phyloP scores from a whole-genome alignment of 176 grass and related monocot species.

The Triticum timopheevii region DNA sequence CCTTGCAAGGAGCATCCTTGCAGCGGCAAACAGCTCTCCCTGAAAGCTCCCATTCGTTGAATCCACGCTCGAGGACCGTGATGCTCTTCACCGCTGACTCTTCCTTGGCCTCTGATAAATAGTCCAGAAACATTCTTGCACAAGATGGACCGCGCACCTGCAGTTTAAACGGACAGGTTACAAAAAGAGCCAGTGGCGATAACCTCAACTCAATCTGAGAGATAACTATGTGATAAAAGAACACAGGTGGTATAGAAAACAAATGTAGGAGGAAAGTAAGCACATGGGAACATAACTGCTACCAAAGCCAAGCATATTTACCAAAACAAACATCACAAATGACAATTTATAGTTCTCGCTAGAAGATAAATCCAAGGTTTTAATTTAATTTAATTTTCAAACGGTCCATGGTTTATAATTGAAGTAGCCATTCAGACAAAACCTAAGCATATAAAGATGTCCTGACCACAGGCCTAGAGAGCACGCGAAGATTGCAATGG shows the following conservation, averaged over 20 bases:
- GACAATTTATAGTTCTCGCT: not conserved
- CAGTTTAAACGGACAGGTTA: constrained; percentile 12
- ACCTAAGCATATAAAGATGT: not conserved
- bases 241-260: not conserved
- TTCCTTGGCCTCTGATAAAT: constrained; percentile 56
- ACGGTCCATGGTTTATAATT: not conserved
- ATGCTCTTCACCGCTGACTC: constrained; percentile 54
- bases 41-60: constrained; percentile 78
- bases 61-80: constrained; percentile 77
- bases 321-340: not conserved
- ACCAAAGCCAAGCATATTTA: not conserved
- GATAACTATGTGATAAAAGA: not conserved
- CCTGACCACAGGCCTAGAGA: not conserved
- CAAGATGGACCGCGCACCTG: constrained; percentile 83
- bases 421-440: not conserved
- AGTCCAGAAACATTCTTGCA: constrained; percentile 62
- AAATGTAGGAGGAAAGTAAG: not conserved
- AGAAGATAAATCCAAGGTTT: not conserved
- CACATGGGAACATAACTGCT: not conserved
- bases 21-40: constrained; percentile 73
- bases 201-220: not conserved
- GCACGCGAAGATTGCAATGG: not conserved
- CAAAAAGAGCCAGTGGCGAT: not conserved
- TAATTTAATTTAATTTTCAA: not conserved
- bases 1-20: constrained; percentile 68